Conservation (phyloP, 2,329 filamentous ascomycete genomes). For the Colletotrichum eleusines region DNA sequence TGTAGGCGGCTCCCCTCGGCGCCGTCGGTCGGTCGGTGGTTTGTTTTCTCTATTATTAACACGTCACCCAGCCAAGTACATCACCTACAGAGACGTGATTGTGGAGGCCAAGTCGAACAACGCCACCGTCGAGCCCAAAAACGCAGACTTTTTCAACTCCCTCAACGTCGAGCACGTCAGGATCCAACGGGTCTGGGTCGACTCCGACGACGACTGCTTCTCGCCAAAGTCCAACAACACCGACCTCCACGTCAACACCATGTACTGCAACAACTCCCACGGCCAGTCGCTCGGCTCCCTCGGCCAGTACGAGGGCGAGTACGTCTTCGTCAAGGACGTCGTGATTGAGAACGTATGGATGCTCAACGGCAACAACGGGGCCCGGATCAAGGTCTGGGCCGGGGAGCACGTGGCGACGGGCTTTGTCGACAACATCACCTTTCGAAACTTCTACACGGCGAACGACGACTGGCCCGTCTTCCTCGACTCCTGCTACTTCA, state of each 20-base stretch:
- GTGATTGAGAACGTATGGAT: conserved; percentile 70
- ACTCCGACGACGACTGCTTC: conserved; percentile 70
- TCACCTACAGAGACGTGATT: conserved; percentile 65
- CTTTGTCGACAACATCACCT: conserved; percentile 72
- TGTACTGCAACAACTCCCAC: conserved; percentile 71
- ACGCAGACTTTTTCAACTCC: conserved; percentile 73
- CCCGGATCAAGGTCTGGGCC: no score
- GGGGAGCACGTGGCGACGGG: conserved; percentile 70
- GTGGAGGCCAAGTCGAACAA: conserved; percentile 66
- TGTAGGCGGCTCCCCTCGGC: conserved; percentile 49
- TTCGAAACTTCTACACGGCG: conserved; percentile 69
- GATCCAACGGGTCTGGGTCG: conserved; percentile 62
- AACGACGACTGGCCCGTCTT: no score
- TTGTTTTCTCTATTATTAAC: no score
- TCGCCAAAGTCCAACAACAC: conserved; percentile 70
- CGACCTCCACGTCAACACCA: conserved; percentile 69
- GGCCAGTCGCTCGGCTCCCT: conserved; percentile 70
- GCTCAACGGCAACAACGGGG: conserved; percentile 59
- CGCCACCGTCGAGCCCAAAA: conserved; percentile 61
- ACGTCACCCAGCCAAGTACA: conserved; percentile 54
- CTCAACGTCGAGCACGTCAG: conserved; percentile 66
- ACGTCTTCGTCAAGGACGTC: conserved; percentile 67
- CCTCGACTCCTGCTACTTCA: no score
- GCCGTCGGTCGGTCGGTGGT: background rate
- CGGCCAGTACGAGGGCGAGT: conserved; percentile 67